Conservation (phyloP, 2,329 filamentous ascomycete genomes). For the Calonectria pauciramosa region DNA sequence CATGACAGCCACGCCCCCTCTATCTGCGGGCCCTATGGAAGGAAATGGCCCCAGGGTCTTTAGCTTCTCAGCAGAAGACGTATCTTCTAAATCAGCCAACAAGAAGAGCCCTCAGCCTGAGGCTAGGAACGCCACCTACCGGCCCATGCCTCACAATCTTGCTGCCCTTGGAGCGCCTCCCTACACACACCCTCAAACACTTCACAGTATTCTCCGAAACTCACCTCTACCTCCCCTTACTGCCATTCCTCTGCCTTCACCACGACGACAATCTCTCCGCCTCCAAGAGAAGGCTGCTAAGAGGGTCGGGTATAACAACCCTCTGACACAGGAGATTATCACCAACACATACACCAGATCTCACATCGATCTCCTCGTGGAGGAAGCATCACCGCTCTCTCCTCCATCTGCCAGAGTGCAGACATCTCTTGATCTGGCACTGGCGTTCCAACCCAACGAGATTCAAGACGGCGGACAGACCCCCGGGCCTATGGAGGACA, state of each 20-base stretch:
- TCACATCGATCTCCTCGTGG: constrained; percentile 73
- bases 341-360: constrained; percentile 74
- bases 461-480: constrained; percentile 73
- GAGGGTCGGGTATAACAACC: constrained; percentile 73
- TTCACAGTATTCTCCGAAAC: constrained; percentile 76
- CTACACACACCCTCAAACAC: constrained; percentile 69
- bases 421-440: constrained; percentile 61
- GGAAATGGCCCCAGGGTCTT: constrained; percentile 58
- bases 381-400: constrained; percentile 67
- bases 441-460: constrained; percentile 67
- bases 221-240: constrained; percentile 71
- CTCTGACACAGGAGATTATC: constrained; percentile 73
- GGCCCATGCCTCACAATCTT: constrained; percentile 25
- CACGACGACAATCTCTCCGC: constrained; percentile 66
- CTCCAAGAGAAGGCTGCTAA: constrained; percentile 68
- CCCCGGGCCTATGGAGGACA: constrained; percentile 74
- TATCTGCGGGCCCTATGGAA: constrained; percentile 68
- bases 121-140: constrained; percentile 30
- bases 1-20: constrained; percentile 71
- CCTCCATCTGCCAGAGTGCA: constrained; percentile 49
- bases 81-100: constrained; percentile 30
- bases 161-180: constrained; percentile 54
- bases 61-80: constrained; percentile 58
- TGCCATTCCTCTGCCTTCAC: constrained; percentile 65
- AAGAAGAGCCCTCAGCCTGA: constrained; percentile 30